phyloP scores from a whole-genome alignment of 2,329 filamentous ascomycete genomes.

The Daldinia sp. region DNA sequence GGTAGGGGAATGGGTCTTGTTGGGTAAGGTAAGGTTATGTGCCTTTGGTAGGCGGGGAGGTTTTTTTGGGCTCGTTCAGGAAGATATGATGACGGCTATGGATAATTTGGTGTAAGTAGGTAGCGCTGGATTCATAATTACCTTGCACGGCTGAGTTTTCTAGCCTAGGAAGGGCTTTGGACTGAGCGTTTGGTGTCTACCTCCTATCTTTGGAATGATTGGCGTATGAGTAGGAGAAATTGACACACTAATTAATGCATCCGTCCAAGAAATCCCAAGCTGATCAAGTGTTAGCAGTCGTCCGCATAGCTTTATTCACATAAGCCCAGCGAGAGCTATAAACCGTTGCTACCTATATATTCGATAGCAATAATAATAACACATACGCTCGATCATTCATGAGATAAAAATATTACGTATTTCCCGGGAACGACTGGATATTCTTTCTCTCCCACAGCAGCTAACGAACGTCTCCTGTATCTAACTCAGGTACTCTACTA shows the following conservation, averaged over 20 bases:
- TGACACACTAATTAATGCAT: no score
- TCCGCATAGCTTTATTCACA: no score
- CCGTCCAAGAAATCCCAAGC: no score
- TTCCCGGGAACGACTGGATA: background rate
- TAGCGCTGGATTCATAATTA: background rate
- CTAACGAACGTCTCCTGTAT: background rate
- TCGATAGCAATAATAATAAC: no score
- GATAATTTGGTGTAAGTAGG: background rate
- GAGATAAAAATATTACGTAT: background rate
- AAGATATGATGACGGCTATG: background rate
- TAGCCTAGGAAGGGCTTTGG: background rate
- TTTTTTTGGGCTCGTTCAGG: background rate
- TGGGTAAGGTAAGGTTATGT: conserved; percentile 35
- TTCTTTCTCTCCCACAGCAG: conserved; percentile 6
- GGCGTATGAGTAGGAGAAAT: no score
- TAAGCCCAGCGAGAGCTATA: no score
- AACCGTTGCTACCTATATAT: no score
- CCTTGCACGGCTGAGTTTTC: background rate
- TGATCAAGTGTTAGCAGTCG: no score
- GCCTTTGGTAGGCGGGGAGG: background rate
- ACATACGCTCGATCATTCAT: background rate
- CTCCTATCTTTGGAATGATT: no score
- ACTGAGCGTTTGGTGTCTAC: no score
- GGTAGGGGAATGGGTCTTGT: conserved; percentile 76
- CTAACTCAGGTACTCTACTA: background rate